Evolutionary conservation across 495 filamentous ascomycete species (phyloP).

Genomic region (Neurospora tetrasperma): DNA sequence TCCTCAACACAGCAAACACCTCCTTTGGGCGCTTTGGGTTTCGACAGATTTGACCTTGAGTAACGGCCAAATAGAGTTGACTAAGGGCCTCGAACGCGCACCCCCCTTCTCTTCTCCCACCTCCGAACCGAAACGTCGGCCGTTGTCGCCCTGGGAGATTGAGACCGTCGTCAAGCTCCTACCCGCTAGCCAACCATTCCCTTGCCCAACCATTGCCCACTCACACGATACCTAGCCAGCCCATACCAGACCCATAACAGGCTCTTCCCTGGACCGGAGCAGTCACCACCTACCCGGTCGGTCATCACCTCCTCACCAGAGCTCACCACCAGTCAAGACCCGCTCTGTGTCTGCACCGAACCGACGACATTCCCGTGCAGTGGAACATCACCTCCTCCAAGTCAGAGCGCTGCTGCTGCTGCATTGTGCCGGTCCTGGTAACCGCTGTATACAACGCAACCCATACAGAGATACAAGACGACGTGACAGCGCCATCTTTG

Average conservation of each 20-base stretch:
- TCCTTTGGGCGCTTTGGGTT: background rate
- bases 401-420: constrained; percentile 5
- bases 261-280: background rate
- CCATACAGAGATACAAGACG: constrained; percentile 12
- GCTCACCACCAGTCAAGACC: constrained; percentile 1
- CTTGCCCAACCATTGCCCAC: background rate
- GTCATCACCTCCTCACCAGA: constrained; percentile 5
- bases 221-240: background rate
- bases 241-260: background rate
- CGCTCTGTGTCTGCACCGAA: constrained; percentile 14
- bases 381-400: constrained; percentile 11
- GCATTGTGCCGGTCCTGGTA: constrained; percentile 9
- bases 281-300: constrained; percentile 3
- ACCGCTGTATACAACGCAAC: constrained; percentile 1
- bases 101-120: background rate
- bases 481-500: constrained; percentile 33
- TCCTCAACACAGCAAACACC: background rate
- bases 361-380: constrained; percentile 20
- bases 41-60: background rate
- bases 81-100: background rate
- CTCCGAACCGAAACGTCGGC: background rate
- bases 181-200: background rate
- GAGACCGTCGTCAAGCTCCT: constrained; percentile 1
- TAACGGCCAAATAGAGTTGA: background rate
- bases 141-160: background rate